Conservation (phyloP, 2,329 filamentous ascomycete species). For the Aspergillus sp. region DNA sequence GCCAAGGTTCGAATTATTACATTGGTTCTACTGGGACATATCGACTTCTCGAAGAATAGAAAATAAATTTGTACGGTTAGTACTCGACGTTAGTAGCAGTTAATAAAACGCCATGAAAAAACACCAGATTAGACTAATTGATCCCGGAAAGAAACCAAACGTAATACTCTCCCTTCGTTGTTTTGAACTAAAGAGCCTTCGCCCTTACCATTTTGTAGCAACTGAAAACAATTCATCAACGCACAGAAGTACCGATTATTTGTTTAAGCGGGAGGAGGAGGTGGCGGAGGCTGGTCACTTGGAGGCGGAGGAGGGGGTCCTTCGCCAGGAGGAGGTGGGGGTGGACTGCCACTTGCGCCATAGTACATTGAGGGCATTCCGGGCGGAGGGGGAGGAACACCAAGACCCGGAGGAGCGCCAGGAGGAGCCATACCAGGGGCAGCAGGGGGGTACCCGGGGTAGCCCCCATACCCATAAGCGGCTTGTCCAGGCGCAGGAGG, state of each 20-base stretch:
- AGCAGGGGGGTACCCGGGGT: constrained; percentile 47
- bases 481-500: constrained; percentile 42
- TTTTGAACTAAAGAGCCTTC: not conserved
- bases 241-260: not conserved
- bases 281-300: constrained; percentile 62
- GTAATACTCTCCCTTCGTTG: not conserved
- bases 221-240: not conserved
- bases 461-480: constrained; percentile 59
- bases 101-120: not conserved
- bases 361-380: constrained; percentile 45
- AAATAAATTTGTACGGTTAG: not conserved
- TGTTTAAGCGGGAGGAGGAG: constrained; percentile 55
- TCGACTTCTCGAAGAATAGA: not conserved
- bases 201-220: constrained; percentile 1
- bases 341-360: constrained; percentile 37
- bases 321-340: constrained; percentile 43
- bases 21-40: not conserved
- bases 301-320: constrained; percentile 47
- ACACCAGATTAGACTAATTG: not conserved
- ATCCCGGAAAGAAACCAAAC: not conserved
- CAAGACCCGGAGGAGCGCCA: constrained; percentile 51
- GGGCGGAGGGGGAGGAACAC: constrained; percentile 45
- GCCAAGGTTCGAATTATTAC: not conserved
- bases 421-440: constrained; percentile 52
- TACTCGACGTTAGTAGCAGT: constrained; percentile 1